phyloP scores from a whole-genome alignment of 116 monocot species.

The Cymodocea nodosa region DNA sequence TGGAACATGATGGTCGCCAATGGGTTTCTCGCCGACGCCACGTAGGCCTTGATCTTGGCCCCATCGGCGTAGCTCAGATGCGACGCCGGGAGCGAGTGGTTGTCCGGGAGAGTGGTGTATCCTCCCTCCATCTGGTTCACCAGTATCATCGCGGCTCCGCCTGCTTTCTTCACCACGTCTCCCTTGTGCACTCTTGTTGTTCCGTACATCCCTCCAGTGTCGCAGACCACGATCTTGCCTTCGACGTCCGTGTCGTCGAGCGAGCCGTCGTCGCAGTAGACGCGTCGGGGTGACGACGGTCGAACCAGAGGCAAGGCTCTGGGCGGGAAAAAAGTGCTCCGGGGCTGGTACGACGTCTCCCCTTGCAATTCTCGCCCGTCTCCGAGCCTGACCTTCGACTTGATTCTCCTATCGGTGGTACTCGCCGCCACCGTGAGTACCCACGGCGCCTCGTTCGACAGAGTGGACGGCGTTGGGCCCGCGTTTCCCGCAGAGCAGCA shows the following conservation, averaged over 20 bases:
- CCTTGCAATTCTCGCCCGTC: constrained; percentile 17
- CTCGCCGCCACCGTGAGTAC: constrained; percentile 27
- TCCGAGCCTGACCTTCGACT: constrained; percentile 13
- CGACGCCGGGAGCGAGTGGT: constrained; percentile 4
- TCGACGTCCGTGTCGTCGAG: background rate
- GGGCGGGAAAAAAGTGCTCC: background rate
- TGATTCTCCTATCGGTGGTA: constrained; percentile 20
- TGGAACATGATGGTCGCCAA: constrained; percentile 17
- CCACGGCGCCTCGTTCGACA: constrained; percentile 31
- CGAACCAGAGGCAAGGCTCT: constrained; percentile 9
- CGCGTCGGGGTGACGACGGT: background rate
- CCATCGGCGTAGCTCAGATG: constrained; percentile 11
- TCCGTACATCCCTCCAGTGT: too few species aligned
- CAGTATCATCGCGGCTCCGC: constrained; percentile 22
- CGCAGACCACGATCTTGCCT: constrained; percentile 35
- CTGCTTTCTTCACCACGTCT: background rate
- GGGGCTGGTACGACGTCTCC: constrained; percentile 11
- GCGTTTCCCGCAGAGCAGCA: constrained; percentile 22
- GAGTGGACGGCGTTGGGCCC: constrained; percentile 2
- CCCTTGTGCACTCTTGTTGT: background rate
- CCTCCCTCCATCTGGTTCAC: constrained; percentile 6
- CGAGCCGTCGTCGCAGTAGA: background rate
- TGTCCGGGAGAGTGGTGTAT: constrained; percentile 3
- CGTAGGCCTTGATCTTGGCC: background rate
- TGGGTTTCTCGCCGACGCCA: background rate